Base-by-base conservation (phyloP, 768 basidiomycete genomes). In the Termitomyces sp. region DNA sequence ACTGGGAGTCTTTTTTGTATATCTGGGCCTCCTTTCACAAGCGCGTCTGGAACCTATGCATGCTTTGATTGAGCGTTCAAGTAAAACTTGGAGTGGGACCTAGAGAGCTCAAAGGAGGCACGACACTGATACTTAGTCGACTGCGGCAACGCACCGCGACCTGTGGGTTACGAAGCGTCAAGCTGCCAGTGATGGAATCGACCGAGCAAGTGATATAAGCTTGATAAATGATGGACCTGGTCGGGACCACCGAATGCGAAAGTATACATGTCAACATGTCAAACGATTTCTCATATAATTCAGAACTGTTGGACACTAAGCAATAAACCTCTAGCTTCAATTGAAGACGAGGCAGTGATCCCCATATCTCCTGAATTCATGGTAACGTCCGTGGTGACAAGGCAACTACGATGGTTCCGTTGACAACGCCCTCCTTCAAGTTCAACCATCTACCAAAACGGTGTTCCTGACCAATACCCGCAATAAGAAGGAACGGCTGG, bases 361-460 rank as follows among this genome's bases (percentile, higher is more conserved):
- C 56, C 33, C 48, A 39, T n/a, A 50, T n/a, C 44, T 58, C 55
- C 36, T 44, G 20, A 15, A 40, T 38, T 62, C 58, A 65, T 51
- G 58, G 45, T 44, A 61, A 65, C 62, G 72, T 76, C 73, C 73
- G 79, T 59, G 82, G 81, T 63, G 78, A 75, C 65, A 90, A 76
- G 20, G 79, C 79, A 63, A 86, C 79, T 32, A 94, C 85, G 35
- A 91, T 67, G 2, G 90, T 82, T 7, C 88, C 85, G 74, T 96
- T 97, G 65, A 80, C 79, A 0, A 82, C 86, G 1, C 90, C 90
- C 35, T 86, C 88, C 70, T 90, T 91, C 60, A 91, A 68, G 52
- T 78, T 82, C 69, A 94, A 73, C 96, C 97, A 99, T 64, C 97
- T 80, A 2, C 97, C 96, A 39, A 96, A 72, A 60, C 92, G 84